Percentiles rank a stretch among this genome's conserved stretches.
These are phyloP conservation scores for Thielaviopsis populi DNA, from an alignment of 2,329 filamentous ascomycete genomes.

Conservation along the genomic window DNA sequence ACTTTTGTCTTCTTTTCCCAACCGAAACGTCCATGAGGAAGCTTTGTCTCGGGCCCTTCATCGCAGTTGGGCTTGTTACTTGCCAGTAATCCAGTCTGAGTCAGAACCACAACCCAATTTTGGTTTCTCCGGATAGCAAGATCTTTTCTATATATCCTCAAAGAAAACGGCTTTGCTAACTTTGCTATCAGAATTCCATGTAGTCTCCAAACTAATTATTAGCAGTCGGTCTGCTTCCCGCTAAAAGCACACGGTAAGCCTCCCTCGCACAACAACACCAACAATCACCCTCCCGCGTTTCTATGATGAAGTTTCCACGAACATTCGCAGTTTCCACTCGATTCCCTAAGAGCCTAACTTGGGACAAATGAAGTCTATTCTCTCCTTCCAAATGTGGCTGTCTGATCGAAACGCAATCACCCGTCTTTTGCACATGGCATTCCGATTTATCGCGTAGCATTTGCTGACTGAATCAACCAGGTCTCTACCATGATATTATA, in stretches of 20 bases:
- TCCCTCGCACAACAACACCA: background rate
- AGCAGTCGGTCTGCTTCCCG: background rate
- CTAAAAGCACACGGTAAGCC: conserved; percentile 1
- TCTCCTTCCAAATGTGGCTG: conserved; percentile 54
- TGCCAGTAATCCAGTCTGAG: conserved; percentile 82
- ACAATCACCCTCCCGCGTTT: conserved; percentile 13
- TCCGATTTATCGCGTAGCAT: background rate
- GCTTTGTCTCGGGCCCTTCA: conserved; percentile 47
- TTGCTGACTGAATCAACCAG: conserved; percentile 8
- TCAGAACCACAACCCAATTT: conserved; percentile 19
- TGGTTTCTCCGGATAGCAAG: background rate
- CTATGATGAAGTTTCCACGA: conserved; percentile 59
- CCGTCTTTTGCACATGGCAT: background rate
- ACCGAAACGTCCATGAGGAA: conserved; percentile 81
- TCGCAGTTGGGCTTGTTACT: conserved; percentile 55
- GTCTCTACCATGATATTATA: background rate
- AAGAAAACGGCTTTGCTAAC: conserved; percentile 8
- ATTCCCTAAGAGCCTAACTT: conserved; percentile 53
- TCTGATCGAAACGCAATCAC: conserved; percentile 36
- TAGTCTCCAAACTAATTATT: background rate
- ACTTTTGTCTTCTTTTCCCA: conserved; percentile 72
- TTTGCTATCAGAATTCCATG: background rate
- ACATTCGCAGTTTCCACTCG: conserved; percentile 85
- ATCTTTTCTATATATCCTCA: conserved; percentile 17
- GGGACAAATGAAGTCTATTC: conserved; percentile 51